Evolutionary conservation across 2,329 filamentous ascomycete species (phyloP).

Genomic region (Arthrinium puccinioides): DNA sequence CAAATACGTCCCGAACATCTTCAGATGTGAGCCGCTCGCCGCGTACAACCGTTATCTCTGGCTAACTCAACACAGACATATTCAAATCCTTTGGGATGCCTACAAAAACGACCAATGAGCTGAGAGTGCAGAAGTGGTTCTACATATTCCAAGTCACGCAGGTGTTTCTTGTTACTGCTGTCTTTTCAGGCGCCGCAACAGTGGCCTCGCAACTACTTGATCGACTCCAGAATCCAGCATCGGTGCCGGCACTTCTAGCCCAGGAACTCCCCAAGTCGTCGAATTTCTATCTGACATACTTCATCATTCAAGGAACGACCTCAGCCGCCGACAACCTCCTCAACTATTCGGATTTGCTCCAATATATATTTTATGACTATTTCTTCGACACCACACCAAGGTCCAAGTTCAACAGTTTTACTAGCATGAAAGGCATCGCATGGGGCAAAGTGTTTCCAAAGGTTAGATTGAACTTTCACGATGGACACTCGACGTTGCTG

Average conservation of each 20-base stretch:
- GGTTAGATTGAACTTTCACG: constrained; percentile 36
- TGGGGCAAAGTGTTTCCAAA: constrained; percentile 66
- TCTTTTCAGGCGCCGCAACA: constrained; percentile 53
- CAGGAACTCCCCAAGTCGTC: constrained; percentile 59
- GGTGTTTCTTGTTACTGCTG: constrained; percentile 75
- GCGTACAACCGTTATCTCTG: too few relatives aligned
- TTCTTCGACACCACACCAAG: constrained; percentile 64
- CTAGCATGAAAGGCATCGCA: constrained; percentile 50
- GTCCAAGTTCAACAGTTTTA: constrained; percentile 62
- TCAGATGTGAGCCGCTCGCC: constrained; percentile 49
- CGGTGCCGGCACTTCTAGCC: constrained; percentile 45
- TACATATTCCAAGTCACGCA: constrained; percentile 77
- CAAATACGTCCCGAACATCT: constrained; percentile 70
- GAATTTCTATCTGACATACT: constrained; percentile 75
- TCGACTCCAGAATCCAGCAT: constrained; percentile 16
- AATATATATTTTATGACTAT: constrained; percentile 56
- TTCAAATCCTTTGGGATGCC: constrained; percentile 66
- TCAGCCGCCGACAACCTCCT: constrained; percentile 61
- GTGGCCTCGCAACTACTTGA: constrained; percentile 17
- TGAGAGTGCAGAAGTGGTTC: constrained; percentile 73
- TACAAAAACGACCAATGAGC: constrained; percentile 63
- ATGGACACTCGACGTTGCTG: background rate
- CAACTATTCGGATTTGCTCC: constrained; percentile 51
- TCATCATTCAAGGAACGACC: constrained; percentile 66
- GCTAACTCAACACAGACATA: constrained; percentile 39